Percentiles rank a stretch among this genome's conserved stretches.
These are phyloP conservation scores for Saturnispora besseyi DNA, from an alignment of 805 yeast species.

Conservation along the genomic window DNA sequence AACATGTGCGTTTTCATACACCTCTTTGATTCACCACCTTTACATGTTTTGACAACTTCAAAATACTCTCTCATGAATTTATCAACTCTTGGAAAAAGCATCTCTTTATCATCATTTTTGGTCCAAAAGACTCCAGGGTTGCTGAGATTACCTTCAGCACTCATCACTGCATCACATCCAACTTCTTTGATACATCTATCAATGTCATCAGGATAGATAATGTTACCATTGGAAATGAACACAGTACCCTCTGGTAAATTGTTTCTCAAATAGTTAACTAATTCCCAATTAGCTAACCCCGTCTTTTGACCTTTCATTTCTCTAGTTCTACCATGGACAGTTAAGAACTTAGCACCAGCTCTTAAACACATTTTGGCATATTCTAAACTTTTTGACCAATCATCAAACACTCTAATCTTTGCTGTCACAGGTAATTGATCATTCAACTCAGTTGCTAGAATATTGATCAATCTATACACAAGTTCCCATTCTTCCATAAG, in stretches of 20 bases:
- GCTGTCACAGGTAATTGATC: constrained; percentile 78
- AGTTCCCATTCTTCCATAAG: constrained; percentile 96
- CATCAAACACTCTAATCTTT: constrained; percentile 83
- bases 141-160: constrained; percentile 90
- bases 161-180: constrained; percentile 86
- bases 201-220: constrained; percentile 82
- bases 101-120: constrained; percentile 41
- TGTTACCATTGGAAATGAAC: constrained; percentile 89
- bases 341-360: constrained; percentile 93
- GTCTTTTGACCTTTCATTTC: constrained; percentile 97
- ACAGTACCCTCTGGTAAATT: constrained; percentile 74
- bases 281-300: constrained; percentile 91
- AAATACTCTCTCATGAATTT: constrained; percentile 74
- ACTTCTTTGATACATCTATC: constrained; percentile 55
- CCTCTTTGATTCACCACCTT: constrained; percentile 64
- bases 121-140: constrained; percentile 88
- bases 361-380: constrained; percentile 83
- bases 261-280: constrained; percentile 65
- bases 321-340: constrained; percentile 92
- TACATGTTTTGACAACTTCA: constrained; percentile 58
- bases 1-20: constrained; percentile 92
- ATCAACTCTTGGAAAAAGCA: constrained; percentile 81
- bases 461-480: constrained; percentile 60
- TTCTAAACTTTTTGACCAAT: constrained; percentile 68
- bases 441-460: constrained; percentile 62